Evolutionary conservation across 441 rosid species (phyloP).

Genomic region (Biscutella laevigata): DNA sequence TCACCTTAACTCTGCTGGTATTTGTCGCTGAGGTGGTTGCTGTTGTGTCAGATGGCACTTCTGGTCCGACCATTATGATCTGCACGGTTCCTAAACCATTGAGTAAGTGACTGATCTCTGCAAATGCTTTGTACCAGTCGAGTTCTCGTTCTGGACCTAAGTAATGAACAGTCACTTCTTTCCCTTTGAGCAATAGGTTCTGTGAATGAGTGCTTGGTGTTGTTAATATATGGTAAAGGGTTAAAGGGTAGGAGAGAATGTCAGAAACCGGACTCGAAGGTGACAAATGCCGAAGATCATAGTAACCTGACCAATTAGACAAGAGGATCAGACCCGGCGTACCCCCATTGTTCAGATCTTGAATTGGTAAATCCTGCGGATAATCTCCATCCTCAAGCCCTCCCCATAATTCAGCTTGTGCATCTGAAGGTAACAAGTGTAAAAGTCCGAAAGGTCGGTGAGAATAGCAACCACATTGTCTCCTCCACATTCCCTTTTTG

Average conservation of each 20-base stretch:
- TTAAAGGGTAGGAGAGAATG: conserved; percentile 16
- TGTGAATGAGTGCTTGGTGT: conserved; percentile 15
- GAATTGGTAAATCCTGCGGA: conserved; percentile 19
- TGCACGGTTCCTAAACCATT: conserved; percentile 21
- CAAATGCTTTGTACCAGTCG: conserved; percentile 21
- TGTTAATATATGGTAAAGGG: conserved; percentile 24
- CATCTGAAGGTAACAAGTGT: conserved; percentile 1
- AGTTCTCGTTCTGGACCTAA: conserved; percentile 24
- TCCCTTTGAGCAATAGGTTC: conserved; percentile 18
- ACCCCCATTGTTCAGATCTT: not conserved
- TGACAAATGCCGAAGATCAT: conserved; percentile 10
- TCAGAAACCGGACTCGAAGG: conserved; percentile 20
- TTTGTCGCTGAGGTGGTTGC: not conserved
- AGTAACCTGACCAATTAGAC: conserved; percentile 17
- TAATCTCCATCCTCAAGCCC: conserved; percentile 11
- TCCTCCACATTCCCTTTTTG: conserved; percentile 25
- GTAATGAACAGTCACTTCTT: conserved; percentile 20
- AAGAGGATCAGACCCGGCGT: not conserved
- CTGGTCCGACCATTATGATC: conserved; percentile 22
- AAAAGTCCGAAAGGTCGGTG: conserved; percentile 16
- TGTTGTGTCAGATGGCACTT: conserved; percentile 15
- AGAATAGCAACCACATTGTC: conserved; percentile 20
- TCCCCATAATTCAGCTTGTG: conserved; percentile 20
- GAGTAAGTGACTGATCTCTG: conserved; percentile 20
- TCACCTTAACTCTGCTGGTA: conserved; percentile 18